Percentiles rank a stretch among this genome's conserved stretches.
Evolutionary conservation across 2,329 filamentous ascomycete species (phyloP).

Genomic region (Exophiala aquamarina): DNA sequence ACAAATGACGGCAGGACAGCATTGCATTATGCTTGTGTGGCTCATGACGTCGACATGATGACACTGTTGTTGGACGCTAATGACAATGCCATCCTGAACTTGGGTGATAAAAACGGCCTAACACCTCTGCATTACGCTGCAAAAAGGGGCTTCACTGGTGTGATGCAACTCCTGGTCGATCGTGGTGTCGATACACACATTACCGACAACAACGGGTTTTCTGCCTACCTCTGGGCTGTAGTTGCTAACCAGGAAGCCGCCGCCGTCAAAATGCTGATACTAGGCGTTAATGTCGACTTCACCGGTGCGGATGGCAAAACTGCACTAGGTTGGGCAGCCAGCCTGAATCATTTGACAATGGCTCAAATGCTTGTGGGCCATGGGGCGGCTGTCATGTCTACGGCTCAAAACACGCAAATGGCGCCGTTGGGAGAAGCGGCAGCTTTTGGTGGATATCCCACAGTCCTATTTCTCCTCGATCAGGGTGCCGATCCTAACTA

Average conservation of each 20-base stretch:
- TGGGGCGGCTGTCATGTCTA: slow-evolving; percentile 10
- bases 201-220: slow-evolving; percentile 28
- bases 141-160: slow-evolving; percentile 23
- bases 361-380: slow-evolving; percentile 20
- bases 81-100: too few species aligned
- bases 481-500: slow-evolving; percentile 21
- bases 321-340: slow-evolving; percentile 28
- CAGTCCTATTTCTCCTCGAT: slow-evolving; percentile 23
- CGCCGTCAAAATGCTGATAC: slow-evolving; percentile 15
- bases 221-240: slow-evolving; percentile 29
- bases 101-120: slow-evolving; percentile 24
- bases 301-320: slow-evolving; percentile 26
- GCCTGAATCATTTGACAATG: slow-evolving; percentile 19
- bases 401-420: slow-evolving; percentile 8
- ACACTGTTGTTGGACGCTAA: too few species aligned
- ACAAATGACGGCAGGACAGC: too few species aligned
- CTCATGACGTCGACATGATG: too few species aligned
- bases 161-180: slow-evolving; percentile 22
- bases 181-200: slow-evolving; percentile 22
- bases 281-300: slow-evolving; percentile 22
- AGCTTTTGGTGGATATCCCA: slow-evolving; percentile 23
- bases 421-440: slow-evolving; percentile 25
- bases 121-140: slow-evolving; percentile 31
- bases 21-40: too few species aligned
- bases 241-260: slow-evolving; percentile 24